A percentile compares a stretch with the other conserved stretches of the same genome.
Evolutionary conservation across 2,329 filamentous ascomycete species (phyloP).

Genomic region (Pseudopithomyces maydicus): DNA sequence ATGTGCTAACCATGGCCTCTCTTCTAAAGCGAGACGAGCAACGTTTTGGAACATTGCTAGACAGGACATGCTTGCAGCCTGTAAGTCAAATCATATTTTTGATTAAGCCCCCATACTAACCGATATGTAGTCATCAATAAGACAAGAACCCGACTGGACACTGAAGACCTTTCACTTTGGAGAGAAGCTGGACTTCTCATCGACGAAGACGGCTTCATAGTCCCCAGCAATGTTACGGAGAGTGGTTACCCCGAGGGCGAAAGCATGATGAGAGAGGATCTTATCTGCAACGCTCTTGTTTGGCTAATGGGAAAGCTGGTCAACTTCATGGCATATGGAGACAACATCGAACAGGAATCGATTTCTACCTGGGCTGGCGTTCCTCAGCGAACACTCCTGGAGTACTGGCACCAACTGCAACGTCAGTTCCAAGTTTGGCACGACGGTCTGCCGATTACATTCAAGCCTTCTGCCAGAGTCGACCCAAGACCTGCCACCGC

Average conservation of each 20-base stretch:
- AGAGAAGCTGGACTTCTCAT: slow-evolving; percentile 66
- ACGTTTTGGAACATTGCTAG: slow-evolving; percentile 72
- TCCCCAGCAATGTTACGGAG: slow-evolving; percentile 50
- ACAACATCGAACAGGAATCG: slow-evolving; percentile 51
- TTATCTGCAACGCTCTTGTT: slow-evolving; percentile 67
- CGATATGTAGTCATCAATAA: slow-evolving; percentile 60
- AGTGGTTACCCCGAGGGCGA: slow-evolving; percentile 51
- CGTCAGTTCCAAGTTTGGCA: slow-evolving; percentile 65
- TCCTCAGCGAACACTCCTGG: slow-evolving; percentile 56
- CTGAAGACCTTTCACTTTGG: slow-evolving; percentile 67
- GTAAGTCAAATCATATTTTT: slow-evolving; percentile 42
- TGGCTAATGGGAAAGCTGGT: slow-evolving; percentile 71
- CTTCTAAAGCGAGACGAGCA: slow-evolving; percentile 61
- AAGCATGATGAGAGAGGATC: slow-evolving; percentile 63
- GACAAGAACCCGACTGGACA: slow-evolving; percentile 64
- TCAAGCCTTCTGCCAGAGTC: slow-evolving; percentile 60
- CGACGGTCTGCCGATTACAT: slow-evolving; percentile 63
- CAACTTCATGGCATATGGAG: slow-evolving; percentile 66
- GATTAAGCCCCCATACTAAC: slow-evolving; percentile 3
- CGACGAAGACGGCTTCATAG: slow-evolving; percentile 58
- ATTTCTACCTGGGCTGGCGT: slow-evolving; percentile 50
- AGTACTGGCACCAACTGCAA: slow-evolving; percentile 61
- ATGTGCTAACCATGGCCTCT: slow-evolving; percentile 34
- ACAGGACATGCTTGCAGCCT: slow-evolving; percentile 69
- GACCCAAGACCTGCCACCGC: slow-evolving; percentile 40